These are phyloP conservation scores for Helotiales sp. DNA, from an alignment of 2,329 filamentous ascomycete species.

Conservation along the genomic window DNA sequence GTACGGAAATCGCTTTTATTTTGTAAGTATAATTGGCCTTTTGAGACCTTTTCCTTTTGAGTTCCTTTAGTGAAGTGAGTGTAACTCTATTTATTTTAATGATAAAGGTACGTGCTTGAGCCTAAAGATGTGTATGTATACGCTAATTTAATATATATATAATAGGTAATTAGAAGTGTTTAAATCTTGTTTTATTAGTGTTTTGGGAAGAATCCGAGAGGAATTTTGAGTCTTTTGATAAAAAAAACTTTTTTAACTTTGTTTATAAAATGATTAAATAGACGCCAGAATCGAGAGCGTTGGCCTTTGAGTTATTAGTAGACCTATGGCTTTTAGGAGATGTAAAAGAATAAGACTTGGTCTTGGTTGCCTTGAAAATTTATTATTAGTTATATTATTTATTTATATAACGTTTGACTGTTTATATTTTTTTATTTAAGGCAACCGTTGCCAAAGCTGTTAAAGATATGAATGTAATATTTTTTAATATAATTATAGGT, in stretches of 20 bases:
- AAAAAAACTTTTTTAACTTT: slow-evolving; percentile 34
- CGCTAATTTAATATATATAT: slow-evolving; percentile 32
- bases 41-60: slow-evolving; percentile 38
- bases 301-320: slow-evolving; percentile 33
- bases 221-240: slow-evolving; percentile 31
- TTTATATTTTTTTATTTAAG: too few species aligned
- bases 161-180: slow-evolving; percentile 35
- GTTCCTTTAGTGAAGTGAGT: slow-evolving; percentile 37
- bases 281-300: slow-evolving; percentile 36
- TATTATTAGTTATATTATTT: too few species aligned
- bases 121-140: slow-evolving; percentile 20
- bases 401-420: too few species aligned
- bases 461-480: too few species aligned
- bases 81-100: slow-evolving; percentile 37
- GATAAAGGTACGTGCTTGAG: slow-evolving; percentile 33
- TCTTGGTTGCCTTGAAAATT: too few species aligned
- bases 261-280: slow-evolving; percentile 34
- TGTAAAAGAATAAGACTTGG: slow-evolving; percentile 23
- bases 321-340: slow-evolving; percentile 33
- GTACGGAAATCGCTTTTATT: slow-evolving; percentile 35
- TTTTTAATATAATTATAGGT: too few species aligned
- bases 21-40: slow-evolving; percentile 39
- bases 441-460: too few species aligned
- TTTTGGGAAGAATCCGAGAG: slow-evolving; percentile 34
- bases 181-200: slow-evolving; percentile 31